phyloP scores from a whole-genome alignment of 495 filamentous ascomycete genomes.

The Aspergillus avenaceus region DNA sequence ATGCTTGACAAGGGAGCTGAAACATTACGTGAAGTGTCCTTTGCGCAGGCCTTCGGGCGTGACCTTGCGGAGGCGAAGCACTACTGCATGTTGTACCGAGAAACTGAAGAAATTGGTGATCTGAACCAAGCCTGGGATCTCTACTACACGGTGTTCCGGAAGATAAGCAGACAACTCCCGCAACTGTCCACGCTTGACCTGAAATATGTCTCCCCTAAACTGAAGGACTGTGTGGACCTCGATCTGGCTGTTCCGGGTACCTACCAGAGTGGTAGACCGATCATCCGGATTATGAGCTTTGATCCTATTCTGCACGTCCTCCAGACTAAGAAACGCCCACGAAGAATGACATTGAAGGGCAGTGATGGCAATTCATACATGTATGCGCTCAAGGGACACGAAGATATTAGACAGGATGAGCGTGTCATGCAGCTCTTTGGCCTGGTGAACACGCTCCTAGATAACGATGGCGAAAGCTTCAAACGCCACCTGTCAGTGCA shows the following conservation, averaged over 20 bases:
- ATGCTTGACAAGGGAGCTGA: slow-evolving; percentile 85
- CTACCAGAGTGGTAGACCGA: slow-evolving; percentile 80
- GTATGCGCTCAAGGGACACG: slow-evolving; percentile 90
- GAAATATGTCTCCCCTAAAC: slow-evolving; percentile 90
- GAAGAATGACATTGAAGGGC: slow-evolving; percentile 82
- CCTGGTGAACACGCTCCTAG: slow-evolving; percentile 87
- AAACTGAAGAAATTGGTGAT: slow-evolving; percentile 83
- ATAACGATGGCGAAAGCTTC: slow-evolving; percentile 90
- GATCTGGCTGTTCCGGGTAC: slow-evolving; percentile 92
- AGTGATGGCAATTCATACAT: slow-evolving; percentile 83
- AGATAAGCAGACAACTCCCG: slow-evolving; percentile 89
- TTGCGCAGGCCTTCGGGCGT: slow-evolving; percentile 94
- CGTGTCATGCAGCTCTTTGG: slow-evolving; percentile 99
- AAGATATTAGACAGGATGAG: slow-evolving; percentile 98
- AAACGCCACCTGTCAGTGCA: slow-evolving; percentile 96
- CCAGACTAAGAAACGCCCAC: slow-evolving; percentile 91
- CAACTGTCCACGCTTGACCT: slow-evolving; percentile 90
- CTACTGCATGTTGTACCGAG: slow-evolving; percentile 88
- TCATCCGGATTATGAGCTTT: slow-evolving; percentile 84
- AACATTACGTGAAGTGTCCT: slow-evolving; percentile 92
- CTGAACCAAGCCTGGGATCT: slow-evolving; percentile 98
- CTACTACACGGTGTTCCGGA: slow-evolving; percentile 95
- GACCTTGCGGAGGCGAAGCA: slow-evolving; percentile 92
- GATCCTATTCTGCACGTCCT: slow-evolving; percentile 87
- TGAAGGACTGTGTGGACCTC: slow-evolving; percentile 76